These are phyloP conservation scores for Imleria badia DNA, from an alignment of 768 basidiomycete species.

Conservation along the genomic window DNA sequence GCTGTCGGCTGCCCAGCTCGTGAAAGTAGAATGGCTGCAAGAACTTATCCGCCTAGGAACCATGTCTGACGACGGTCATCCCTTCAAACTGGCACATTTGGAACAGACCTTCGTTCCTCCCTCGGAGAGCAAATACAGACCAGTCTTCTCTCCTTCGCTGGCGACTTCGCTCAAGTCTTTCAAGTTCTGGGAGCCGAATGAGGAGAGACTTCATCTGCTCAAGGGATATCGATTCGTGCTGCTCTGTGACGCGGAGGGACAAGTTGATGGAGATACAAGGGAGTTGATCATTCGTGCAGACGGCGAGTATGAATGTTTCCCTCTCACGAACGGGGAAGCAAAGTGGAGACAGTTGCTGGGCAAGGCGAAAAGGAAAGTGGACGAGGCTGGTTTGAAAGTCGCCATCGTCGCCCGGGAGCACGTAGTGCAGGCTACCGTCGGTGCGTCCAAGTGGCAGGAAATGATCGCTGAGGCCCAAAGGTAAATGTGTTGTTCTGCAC, in stretches of 20 bases:
- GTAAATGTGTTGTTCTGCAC: conserved; percentile 34
- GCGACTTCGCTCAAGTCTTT: conserved; percentile 47
- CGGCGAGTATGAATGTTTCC: conserved; percentile 63
- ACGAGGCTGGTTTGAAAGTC: conserved; percentile 43
- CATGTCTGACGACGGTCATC: conserved; percentile 33
- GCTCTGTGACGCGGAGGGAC: conserved; percentile 54
- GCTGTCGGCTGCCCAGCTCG: conserved; percentile 55
- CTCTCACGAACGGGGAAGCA: conserved; percentile 45
- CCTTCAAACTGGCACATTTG: conserved; percentile 37
- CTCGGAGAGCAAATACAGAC: conserved; percentile 53
- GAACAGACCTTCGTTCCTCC: conserved; percentile 56
- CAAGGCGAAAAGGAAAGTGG: conserved; percentile 49
- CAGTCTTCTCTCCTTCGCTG: conserved; percentile 53
- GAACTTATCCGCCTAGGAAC: conserved; percentile 56
- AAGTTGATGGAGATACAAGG: conserved; percentile 46
- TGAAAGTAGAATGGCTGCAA: conserved; percentile 65
- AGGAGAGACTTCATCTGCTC: conserved; percentile 58
- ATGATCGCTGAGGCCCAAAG: conserved; percentile 49
- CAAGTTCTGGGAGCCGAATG: conserved; percentile 67
- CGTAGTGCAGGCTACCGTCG: conserved; percentile 50
- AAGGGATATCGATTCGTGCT: conserved; percentile 56
- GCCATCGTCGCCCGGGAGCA: conserved; percentile 53
- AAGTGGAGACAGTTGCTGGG: conserved; percentile 54
- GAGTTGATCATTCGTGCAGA: conserved; percentile 57
- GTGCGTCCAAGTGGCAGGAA: conserved; percentile 53